Conservation (phyloP, 1,139 yeast species). For the Saccharomyces hybrid region DNA sequence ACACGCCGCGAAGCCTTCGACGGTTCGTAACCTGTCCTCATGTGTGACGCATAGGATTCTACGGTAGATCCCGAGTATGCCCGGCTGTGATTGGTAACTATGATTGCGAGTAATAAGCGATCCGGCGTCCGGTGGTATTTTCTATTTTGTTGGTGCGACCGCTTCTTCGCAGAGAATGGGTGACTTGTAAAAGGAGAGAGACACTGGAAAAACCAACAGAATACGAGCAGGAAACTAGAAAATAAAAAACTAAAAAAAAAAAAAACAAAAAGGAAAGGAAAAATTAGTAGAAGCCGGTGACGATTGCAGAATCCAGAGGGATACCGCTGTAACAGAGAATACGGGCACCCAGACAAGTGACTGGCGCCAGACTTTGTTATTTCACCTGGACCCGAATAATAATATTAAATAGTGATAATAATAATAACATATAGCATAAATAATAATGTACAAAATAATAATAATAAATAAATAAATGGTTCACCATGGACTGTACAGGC, state of each 20-base stretch:
- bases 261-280: background rate
- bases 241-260: background rate
- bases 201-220: background rate
- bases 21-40: background rate
- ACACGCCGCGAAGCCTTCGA: background rate
- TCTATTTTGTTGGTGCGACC: background rate
- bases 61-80: background rate
- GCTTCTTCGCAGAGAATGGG: background rate
- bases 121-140: background rate
- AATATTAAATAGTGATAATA: background rate
- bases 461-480: background rate
- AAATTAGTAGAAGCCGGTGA: constrained; percentile 1
- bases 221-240: background rate
- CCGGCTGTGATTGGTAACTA: background rate
- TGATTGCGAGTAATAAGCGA: background rate
- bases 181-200: background rate
- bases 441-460: background rate
- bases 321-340: background rate
- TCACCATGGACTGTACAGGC: background rate
- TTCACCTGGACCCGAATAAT: background rate
- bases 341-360: background rate
- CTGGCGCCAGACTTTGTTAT: background rate
- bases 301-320: background rate
- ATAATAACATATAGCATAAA: background rate
- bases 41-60: background rate